A percentile compares a stretch with the other conserved stretches of the same genome.
These are phyloP conservation scores for Lipomyces orientalis DNA, from an alignment of 805 yeast species.

Conservation along the genomic window DNA sequence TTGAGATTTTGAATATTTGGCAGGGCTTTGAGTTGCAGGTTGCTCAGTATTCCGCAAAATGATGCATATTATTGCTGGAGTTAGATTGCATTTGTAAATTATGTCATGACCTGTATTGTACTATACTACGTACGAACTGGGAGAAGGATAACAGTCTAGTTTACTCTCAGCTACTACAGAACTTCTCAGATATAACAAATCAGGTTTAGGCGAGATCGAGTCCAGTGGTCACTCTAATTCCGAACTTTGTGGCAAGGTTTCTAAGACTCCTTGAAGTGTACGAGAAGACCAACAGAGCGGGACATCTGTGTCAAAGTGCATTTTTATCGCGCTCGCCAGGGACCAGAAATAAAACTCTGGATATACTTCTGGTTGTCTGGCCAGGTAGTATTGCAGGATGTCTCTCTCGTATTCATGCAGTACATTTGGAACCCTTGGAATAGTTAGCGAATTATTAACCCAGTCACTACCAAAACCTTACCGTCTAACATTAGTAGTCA, in stretches of 20 bases:
- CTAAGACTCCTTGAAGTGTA: not conserved
- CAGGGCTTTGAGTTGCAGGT: slow-evolving; percentile 36
- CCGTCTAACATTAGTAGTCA: not conserved
- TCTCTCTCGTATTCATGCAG: not conserved
- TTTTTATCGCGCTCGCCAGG: not conserved
- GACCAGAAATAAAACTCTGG: not conserved
- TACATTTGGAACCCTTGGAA: not conserved
- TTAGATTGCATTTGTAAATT: not conserved
- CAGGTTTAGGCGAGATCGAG: not conserved
- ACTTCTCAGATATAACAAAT: not conserved
- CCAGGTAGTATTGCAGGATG: not conserved
- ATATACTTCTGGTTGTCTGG: not conserved
- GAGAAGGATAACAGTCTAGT: not conserved
- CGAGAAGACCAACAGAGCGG: not conserved
- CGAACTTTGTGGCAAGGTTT: not conserved
- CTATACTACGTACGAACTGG: not conserved
- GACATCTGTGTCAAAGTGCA: not conserved
- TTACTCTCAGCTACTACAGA: not conserved
- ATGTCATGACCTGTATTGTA: not conserved
- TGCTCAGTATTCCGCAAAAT: slow-evolving; percentile 18
- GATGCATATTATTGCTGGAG: not conserved
- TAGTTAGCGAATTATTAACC: not conserved
- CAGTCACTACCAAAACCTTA: not conserved
- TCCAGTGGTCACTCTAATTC: not conserved
- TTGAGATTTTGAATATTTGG: slow-evolving; percentile 68